phyloP scores from a whole-genome alignment of 2,329 filamentous ascomycete species.

The Hypoxylon sp. region DNA sequence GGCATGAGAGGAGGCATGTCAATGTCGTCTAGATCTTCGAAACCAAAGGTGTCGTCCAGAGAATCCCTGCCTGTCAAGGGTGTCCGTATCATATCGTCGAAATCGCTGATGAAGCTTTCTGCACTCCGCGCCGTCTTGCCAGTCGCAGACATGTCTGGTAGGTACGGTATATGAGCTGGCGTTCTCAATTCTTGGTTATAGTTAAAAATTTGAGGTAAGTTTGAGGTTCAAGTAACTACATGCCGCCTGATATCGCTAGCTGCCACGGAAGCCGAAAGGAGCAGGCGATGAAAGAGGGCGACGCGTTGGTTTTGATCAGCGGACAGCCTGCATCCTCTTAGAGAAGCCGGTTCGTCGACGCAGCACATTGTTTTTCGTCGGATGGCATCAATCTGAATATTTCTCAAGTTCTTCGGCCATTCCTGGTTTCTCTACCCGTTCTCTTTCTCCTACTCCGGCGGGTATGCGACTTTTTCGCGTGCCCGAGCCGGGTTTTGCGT shows the following conservation, averaged over 20 bases:
- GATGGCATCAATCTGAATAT: neutral
- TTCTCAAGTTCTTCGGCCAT: neutral
- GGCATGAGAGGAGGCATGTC: neutral
- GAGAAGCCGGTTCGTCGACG: neutral
- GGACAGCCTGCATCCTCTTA: neutral
- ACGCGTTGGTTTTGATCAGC: neutral
- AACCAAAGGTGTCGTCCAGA: conserved; percentile 25
- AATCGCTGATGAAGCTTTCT: conserved; percentile 17
- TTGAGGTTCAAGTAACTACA: neutral
- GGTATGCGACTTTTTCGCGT: neutral
- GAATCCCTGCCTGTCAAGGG: conserved; percentile 16
- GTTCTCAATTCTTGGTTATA: neutral
- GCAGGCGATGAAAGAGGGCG: neutral
- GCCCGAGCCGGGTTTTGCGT: neutral
- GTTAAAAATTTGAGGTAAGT: neutral
- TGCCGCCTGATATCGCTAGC: neutral
- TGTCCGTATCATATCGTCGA: conserved; percentile 2
- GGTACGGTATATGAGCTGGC: neutral
- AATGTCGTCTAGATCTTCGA: conserved; percentile 31
- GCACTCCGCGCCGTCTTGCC: neutral
- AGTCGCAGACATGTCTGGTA: conserved; percentile 6
- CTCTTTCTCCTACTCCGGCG: conserved; percentile 16
- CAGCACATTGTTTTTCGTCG: neutral
- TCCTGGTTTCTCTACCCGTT: neutral
- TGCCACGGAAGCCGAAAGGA: neutral